Conservation (phyloP, 345 rosid species). For the Salix arbutifolia region DNA sequence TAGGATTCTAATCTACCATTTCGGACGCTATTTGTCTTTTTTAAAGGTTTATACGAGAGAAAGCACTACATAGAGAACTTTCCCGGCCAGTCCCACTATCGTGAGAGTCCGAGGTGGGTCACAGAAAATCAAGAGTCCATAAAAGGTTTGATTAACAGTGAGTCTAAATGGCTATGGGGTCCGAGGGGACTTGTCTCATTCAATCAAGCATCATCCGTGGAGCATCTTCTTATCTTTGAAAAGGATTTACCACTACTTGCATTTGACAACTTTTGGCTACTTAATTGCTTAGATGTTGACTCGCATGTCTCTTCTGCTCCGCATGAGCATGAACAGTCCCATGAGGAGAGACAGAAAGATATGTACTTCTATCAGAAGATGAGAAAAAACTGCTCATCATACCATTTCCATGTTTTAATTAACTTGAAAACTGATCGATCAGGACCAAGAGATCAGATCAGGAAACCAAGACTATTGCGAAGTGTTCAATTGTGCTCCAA, state of each 20-base stretch:
- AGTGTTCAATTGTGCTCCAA: too few species aligned
- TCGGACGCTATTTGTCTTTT: constrained; percentile 31
- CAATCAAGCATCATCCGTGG: constrained; percentile 30
- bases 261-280: constrained; percentile 22
- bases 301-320: constrained; percentile 17
- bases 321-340: constrained; percentile 28
- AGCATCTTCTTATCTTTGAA: constrained; percentile 36
- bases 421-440: not conserved
- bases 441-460: too few species aligned
- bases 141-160: not conserved
- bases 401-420: not conserved
- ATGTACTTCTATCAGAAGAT: not conserved
- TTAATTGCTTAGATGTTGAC: constrained; percentile 31
- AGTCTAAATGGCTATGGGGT: not conserved
- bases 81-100: constrained; percentile 16
- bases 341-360: not conserved
- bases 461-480: too few species aligned
- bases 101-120: constrained; percentile 28
- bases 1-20: constrained; percentile 47
- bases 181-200: constrained; percentile 2
- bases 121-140: constrained; percentile 5
- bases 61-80: constrained; percentile 27
- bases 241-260: constrained; percentile 21
- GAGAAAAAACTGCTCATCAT: not conserved
- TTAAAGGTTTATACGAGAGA: constrained; percentile 6